These are phyloP conservation scores for Kondoa malvinella DNA, from an alignment of 768 basidiomycete species.

Conservation along the genomic window DNA sequence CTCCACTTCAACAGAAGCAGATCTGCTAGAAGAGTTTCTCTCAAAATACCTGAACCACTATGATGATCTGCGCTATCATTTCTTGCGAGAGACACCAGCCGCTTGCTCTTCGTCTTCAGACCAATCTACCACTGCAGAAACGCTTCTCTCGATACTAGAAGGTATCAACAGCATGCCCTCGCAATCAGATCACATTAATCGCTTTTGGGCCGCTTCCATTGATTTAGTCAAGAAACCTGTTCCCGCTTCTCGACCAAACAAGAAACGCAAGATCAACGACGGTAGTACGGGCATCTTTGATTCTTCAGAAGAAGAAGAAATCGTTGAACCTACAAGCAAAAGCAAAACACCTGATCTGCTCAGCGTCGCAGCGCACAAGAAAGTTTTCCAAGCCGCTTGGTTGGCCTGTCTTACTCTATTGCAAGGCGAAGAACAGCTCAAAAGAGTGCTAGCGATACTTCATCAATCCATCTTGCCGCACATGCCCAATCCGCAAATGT, in stretches of 20 bases:
- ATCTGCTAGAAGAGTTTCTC: slow-evolving; percentile 46
- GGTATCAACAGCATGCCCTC: slow-evolving; percentile 57
- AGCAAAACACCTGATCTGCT: slow-evolving; percentile 55
- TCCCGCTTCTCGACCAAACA: slow-evolving; percentile 8
- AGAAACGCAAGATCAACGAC: slow-evolving; percentile 31
- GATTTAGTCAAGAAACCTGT: slow-evolving; percentile 27
- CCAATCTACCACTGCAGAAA: slow-evolving; percentile 25
- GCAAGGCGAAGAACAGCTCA: slow-evolving; percentile 33
- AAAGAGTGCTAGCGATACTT: slow-evolving; percentile 55
- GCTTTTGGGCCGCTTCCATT: slow-evolving; percentile 64
- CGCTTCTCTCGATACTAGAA: slow-evolving; percentile 51
- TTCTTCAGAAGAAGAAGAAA: slow-evolving; percentile 19
- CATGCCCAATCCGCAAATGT: slow-evolving; percentile 53
- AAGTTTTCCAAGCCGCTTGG: slow-evolving; percentile 70
- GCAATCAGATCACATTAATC: slow-evolving; percentile 47
- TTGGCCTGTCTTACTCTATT: slow-evolving; percentile 42
- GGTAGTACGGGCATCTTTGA: slow-evolving; percentile 44
- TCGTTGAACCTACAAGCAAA: slow-evolving; percentile 32
- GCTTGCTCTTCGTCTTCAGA: slow-evolving; percentile 35
- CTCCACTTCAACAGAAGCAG: slow-evolving; percentile 33
- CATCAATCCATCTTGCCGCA: slow-evolving; percentile 70
- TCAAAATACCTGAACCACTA: slow-evolving; percentile 57
- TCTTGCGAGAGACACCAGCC: slow-evolving; percentile 52
- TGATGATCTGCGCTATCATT: slow-evolving; percentile 78
- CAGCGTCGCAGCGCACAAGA: slow-evolving; percentile 46